Evolutionary conservation across 2,329 filamentous ascomycete species (phyloP).

Genomic region (Pseudogymnoascus sp.): DNA sequence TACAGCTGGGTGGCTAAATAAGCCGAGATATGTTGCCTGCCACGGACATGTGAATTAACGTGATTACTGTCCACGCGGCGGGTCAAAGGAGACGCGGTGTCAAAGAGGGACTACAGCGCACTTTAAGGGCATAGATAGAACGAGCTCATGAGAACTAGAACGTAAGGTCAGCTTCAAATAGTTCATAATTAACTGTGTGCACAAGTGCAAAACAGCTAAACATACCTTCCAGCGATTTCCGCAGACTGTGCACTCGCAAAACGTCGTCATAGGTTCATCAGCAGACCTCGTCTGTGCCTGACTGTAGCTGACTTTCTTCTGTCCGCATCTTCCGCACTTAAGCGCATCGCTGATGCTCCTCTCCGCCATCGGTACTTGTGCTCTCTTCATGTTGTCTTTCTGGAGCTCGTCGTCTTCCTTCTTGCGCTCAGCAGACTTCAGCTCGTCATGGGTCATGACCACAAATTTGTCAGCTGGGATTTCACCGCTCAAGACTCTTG

Average conservation of each 20-base stretch:
- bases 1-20: constrained; percentile 2
- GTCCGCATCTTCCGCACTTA: constrained; percentile 83
- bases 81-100: not conserved
- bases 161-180: not conserved
- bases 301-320: constrained; percentile 91
- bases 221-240: constrained; percentile 67
- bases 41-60: not conserved
- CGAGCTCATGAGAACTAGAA: constrained; percentile 28
- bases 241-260: constrained; percentile 64
- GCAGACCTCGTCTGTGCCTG: constrained; percentile 94
- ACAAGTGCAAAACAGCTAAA: constrained; percentile 12
- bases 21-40: not conserved
- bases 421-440: constrained; percentile 79
- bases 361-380: constrained; percentile 87
- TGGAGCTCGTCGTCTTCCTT: constrained; percentile 69
- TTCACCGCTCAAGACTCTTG: constrained; percentile 66
- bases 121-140: not conserved
- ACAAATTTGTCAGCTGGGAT: constrained; percentile 71
- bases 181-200: constrained; percentile 4
- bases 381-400: constrained; percentile 93
- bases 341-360: constrained; percentile 84
- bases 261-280: constrained; percentile 85
- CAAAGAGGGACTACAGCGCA: constrained; percentile 5
- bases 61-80: constrained; percentile 1
- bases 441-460: constrained; percentile 78